Conservation (phyloP, 1,284 basidiomycete genomes). For the Taiwanofungus camphoratus region DNA sequence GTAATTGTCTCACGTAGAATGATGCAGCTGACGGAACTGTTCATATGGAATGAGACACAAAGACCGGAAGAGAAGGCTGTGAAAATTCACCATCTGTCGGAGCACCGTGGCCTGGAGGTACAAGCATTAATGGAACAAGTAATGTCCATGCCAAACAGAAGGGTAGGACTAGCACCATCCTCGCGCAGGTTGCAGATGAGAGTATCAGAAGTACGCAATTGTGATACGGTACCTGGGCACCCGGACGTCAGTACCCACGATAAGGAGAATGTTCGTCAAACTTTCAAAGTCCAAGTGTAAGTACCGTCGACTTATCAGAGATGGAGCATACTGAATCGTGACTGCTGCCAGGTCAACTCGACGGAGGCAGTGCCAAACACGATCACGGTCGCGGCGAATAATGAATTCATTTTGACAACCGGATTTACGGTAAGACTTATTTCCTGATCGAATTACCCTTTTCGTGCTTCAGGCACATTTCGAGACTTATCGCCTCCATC, state of each 20-base stretch:
- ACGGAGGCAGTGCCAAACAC: too few relatives aligned
- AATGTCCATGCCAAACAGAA: constrained; percentile 6
- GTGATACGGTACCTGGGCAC: too few relatives aligned
- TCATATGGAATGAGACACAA: not conserved
- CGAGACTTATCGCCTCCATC: constrained; percentile 9
- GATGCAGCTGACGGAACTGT: constrained; percentile 75
- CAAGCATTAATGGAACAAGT: not conserved
- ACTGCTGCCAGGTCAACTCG: too few relatives aligned
- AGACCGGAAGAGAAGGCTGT: not conserved
- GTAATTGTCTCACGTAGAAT: constrained; percentile 76
- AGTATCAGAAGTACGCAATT: not conserved
- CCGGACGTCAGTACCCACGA: too few relatives aligned
- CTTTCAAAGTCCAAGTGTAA: too few relatives aligned
- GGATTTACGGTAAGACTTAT: constrained; percentile 8
- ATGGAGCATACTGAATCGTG: too few relatives aligned
- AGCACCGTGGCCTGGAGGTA: constrained; percentile 21
- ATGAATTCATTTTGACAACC: too few relatives aligned
- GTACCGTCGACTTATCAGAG: too few relatives aligned
- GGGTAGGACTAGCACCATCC: not conserved
- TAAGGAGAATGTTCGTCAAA: too few relatives aligned
- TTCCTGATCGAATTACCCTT: too few relatives aligned
- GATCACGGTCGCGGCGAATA: too few relatives aligned
- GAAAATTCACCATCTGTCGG: constrained; percentile 41
- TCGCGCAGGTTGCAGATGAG: not conserved
- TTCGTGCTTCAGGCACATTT: too few relatives aligned